Percentiles rank a stretch among this genome's conserved stretches.
Evolutionary conservation across 345 rosid species (phyloP).

Genomic region (Populus pruinosa): DNA sequence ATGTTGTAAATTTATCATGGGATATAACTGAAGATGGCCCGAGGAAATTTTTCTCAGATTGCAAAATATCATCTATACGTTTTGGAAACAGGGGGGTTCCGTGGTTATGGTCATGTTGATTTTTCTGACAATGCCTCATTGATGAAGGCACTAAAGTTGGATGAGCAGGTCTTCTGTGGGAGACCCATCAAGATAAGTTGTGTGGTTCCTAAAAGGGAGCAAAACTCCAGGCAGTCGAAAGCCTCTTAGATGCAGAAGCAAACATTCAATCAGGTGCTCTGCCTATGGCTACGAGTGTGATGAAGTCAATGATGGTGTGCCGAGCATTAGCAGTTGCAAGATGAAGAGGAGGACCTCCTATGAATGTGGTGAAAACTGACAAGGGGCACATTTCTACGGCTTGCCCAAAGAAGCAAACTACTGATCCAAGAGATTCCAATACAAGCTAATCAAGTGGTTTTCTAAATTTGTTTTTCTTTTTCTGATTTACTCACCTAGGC

Average conservation of each 20-base stretch:
- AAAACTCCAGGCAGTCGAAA: background rate
- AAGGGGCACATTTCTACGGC: slow-evolving; percentile 77
- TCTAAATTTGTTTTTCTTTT: background rate
- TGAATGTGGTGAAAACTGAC: slow-evolving; percentile 70
- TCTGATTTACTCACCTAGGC: background rate
- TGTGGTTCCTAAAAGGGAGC: slow-evolving; percentile 58
- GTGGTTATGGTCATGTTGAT: slow-evolving; percentile 85
- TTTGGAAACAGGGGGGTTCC: slow-evolving; percentile 83
- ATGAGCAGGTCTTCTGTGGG: slow-evolving; percentile 65
- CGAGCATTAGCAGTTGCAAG: slow-evolving; percentile 44
- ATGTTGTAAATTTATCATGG: slow-evolving; percentile 84
- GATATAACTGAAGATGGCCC: slow-evolving; percentile 74
- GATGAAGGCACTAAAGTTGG: slow-evolving; percentile 71
- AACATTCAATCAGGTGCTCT: slow-evolving; percentile 17
- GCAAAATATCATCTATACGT: slow-evolving; percentile 61
- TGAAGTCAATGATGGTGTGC: background rate
- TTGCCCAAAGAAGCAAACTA: slow-evolving; percentile 56
- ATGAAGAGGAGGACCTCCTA: slow-evolving; percentile 71
- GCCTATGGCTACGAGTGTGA: background rate
- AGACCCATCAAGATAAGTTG: slow-evolving; percentile 84
- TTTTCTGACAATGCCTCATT: slow-evolving; percentile 61
- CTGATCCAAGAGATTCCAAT: slow-evolving; percentile 23
- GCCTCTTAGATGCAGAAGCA: slow-evolving; percentile 14
- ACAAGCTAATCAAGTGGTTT: background rate
- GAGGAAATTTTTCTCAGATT: slow-evolving; percentile 67